Percentiles rank a stretch among this genome's conserved stretches.
Conservation (phyloP, 306 rosid genomes). For the Sphenostylis stenocarpa region DNA sequence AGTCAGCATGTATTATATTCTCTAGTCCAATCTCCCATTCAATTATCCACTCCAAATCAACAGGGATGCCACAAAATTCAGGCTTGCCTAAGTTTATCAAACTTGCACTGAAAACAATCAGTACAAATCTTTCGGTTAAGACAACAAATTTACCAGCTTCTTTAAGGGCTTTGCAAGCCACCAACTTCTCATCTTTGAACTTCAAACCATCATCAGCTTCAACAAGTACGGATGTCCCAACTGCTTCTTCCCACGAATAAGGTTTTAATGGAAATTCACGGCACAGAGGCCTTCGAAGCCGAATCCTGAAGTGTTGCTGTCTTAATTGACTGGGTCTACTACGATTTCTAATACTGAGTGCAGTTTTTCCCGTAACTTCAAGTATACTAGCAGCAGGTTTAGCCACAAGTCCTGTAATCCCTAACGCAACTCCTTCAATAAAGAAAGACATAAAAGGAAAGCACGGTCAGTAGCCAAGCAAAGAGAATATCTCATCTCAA, state of each 20-base stretch:
- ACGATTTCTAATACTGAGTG: slow-evolving; percentile 84
- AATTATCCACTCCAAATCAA: slow-evolving; percentile 70
- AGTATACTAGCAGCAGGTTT: slow-evolving; percentile 98
- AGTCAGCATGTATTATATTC: slow-evolving; percentile 71
- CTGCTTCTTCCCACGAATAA: slow-evolving; percentile 93
- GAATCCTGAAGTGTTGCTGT: slow-evolving; percentile 58
- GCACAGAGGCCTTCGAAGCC: slow-evolving; percentile 76
- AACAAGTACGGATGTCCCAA: slow-evolving; percentile 67
- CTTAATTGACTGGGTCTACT: slow-evolving; percentile 72
- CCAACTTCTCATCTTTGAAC: slow-evolving; percentile 70
- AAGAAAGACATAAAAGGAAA: slow-evolving; percentile 28
- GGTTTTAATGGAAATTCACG: slow-evolving; percentile 65
- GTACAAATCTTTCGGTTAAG: slow-evolving; percentile 60
- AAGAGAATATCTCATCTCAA: not conserved
- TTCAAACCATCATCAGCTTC: slow-evolving; percentile 67
- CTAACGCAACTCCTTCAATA: slow-evolving; percentile 80
- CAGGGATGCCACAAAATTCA: slow-evolving; percentile 69
- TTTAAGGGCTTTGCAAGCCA: slow-evolving; percentile 77
- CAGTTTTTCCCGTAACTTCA: slow-evolving; percentile 93
- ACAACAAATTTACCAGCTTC: slow-evolving; percentile 78
- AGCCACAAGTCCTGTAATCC: slow-evolving; percentile 88
- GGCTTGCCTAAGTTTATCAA: slow-evolving; percentile 71
- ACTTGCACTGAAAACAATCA: slow-evolving; percentile 61
- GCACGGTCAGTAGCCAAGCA: slow-evolving; percentile 14
- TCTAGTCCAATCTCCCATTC: slow-evolving; percentile 80